Base-by-base conservation (phyloP, 2,329 filamentous ascomycete genomes). In the Coleophoma crateriformis region DNA sequence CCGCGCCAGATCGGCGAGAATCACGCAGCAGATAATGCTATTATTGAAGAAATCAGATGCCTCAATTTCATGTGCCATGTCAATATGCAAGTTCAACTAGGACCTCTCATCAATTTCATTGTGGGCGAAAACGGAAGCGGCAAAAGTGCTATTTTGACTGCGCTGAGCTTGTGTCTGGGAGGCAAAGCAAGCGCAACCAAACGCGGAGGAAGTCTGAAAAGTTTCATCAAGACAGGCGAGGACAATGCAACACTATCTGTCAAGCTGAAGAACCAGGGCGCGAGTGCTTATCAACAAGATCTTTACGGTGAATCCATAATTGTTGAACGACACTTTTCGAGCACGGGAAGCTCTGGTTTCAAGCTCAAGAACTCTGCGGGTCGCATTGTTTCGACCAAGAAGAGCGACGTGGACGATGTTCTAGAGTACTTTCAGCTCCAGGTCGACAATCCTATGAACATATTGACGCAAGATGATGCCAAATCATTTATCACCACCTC, bases 81-180 rank as follows among this genome's bases (percentile, higher is more conserved):
- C 41, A 84, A 85, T 49, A 78, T 97, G 15, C 82, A 86, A 40
- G 87, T 95, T 52, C 80, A 87, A 50, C 76, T 99, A n/a, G 94
- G 94, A 0, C 94, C 94, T 0, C 74, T 96, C 35, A 95, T 99
- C 67, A 99, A 99, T 68, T 99, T 99, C 69, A 91, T 99, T 54
- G 91, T 96, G 49, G 94, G 94, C 14, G 90, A 96, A 67, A 99
- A 99, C 64, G 94, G 94, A 33, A 97, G 92, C 64, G 94, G 94
- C 34, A 99, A 99, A 72, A 99, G 94, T 66, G 94, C 94, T 3
- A 87, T 97, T 13, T 72, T 99, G 27, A 97, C 94, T 0, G 94
- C 90, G 4, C 81, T 99, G 56, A 96, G 90, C 0, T 77, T 99
- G 33, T 97, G 94, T 62, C 76, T 99, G n/a, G 94, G 94, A 52